Evolutionary conservation across 805 yeast genomes (phyloP), one percentile per base, ranked within the genome.

Genomic region (Teunomyces gatunensis): DNA sequence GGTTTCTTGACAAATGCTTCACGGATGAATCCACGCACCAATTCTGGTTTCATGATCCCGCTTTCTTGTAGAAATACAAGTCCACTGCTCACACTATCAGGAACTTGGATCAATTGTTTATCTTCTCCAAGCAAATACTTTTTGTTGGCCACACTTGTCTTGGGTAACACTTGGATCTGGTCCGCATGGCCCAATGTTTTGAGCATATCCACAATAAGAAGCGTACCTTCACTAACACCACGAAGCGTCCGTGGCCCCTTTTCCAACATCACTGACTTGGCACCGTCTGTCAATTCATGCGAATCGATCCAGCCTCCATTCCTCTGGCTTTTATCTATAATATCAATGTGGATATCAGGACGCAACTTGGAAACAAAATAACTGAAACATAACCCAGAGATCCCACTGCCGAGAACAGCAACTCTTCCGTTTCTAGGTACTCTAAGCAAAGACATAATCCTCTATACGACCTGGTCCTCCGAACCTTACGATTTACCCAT

Each of bases 241-340:
- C 97, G 71, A 39, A 94, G 69, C 0, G 98, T 94, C 43, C 98
- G 71, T 0, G 99, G 98, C 0, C 98, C 99, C 52, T 84, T 85
- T 57, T 94, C 98, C 27, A 89, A 63, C 2, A 74, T 49, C 0
- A 77, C 62, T 2, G 55, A 53, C 5, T 57, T 54, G 9, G 54
- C 56, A 15, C 50, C 55, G 10, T 59, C 70, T 23, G 56, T 56
- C 59, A 71, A 42, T 11, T 52, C 54, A 48, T 78, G 70, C 1
- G 89, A 76, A 37, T 76, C 66, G 59, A 92, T 87, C 78, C 87
- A 91, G 0, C 99, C 99, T 11, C 97, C 97, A 4, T 80, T 65
- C 34, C 81, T 68, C 0, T 57, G 46, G 1, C 73, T 52, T 13
- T 75, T 60, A 52, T 92, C 98, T 48, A 76, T 78, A 0, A 92